phyloP scores from a whole-genome alignment of 2,329 filamentous ascomycete species.

The Paracoccidioides lutzii region DNA sequence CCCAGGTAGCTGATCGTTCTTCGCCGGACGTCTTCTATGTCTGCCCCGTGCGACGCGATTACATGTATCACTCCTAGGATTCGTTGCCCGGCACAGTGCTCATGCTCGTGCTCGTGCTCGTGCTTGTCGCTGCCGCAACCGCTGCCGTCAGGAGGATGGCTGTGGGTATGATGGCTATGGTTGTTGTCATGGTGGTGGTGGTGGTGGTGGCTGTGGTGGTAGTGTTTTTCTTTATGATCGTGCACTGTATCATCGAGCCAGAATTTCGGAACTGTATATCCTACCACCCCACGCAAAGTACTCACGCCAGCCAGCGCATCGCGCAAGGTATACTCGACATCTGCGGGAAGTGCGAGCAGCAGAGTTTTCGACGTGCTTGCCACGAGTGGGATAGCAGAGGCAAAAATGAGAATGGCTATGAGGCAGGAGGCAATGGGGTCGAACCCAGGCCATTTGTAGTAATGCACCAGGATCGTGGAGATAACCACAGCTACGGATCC shows the following conservation, averaged over 20 bases:
- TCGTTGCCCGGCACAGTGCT: conserved; percentile 22
- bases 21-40: conserved; percentile 71
- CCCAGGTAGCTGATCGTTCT: conserved; percentile 60
- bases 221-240: conserved; percentile 20
- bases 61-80: conserved; percentile 80
- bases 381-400: conserved; percentile 81
- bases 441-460: conserved; percentile 84
- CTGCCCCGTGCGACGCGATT: conserved; percentile 56
- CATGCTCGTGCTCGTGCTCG: conserved; percentile 15
- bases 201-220: conserved; percentile 17
- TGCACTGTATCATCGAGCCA: conserved; percentile 64
- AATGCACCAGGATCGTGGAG: conserved; percentile 76
- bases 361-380: conserved; percentile 70
- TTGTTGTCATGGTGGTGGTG: conserved; percentile 19
- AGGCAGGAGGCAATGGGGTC: conserved; percentile 88
- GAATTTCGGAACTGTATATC: conserved; percentile 78
- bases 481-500: conserved; percentile 90
- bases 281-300: conserved; percentile 68
- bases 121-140: conserved; percentile 15
- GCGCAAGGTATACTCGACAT: conserved; percentile 75
- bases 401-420: conserved; percentile 84
- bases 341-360: conserved; percentile 70
- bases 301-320: conserved; percentile 74
- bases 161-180: conserved; percentile 21
- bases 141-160: conserved; percentile 12